A percentile compares a stretch with the other conserved stretches of the same genome.
These are phyloP conservation scores for Clavaria fumosa DNA, from an alignment of 768 basidiomycete genomes.

Conservation along the genomic window DNA sequence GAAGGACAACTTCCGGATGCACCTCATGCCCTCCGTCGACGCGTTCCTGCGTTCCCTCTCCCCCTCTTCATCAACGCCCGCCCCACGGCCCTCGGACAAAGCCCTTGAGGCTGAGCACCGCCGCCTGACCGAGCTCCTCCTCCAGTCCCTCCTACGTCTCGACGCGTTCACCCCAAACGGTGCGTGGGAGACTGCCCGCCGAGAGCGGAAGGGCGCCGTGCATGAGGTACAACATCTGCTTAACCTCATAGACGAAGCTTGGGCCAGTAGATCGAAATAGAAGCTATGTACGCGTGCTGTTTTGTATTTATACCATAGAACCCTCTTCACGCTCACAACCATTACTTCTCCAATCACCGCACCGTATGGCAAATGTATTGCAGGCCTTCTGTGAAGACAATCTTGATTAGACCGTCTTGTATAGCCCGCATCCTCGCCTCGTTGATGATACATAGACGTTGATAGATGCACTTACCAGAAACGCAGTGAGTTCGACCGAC, in stretches of 20 bases:
- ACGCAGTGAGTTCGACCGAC: too few relatives aligned
- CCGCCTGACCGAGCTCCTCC: conserved; percentile 67
- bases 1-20: conserved; percentile 28
- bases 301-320: too few relatives aligned
- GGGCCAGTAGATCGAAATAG: conserved; percentile 23
- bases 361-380: too few relatives aligned
- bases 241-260: conserved; percentile 63
- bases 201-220: conserved; percentile 75
- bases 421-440: too few relatives aligned
- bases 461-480: too few relatives aligned
- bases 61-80: conserved; percentile 11
- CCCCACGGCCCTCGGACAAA: conserved; percentile 2
- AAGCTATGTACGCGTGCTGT: too few relatives aligned
- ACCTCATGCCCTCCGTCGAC: conserved; percentile 42
- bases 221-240: conserved; percentile 71
- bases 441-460: too few relatives aligned
- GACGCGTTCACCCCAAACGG: conserved; percentile 63
- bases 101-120: conserved; percentile 24
- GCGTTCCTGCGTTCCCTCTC: conserved; percentile 26
- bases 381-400: too few relatives aligned
- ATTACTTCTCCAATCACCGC: too few relatives aligned
- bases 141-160: conserved; percentile 76
- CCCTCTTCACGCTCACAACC: too few relatives aligned
- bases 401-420: too few relatives aligned
- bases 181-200: conserved; percentile 60